Conservation (phyloP, 176 grass and related monocot genomes). For the Melocanna baccifera region DNA sequence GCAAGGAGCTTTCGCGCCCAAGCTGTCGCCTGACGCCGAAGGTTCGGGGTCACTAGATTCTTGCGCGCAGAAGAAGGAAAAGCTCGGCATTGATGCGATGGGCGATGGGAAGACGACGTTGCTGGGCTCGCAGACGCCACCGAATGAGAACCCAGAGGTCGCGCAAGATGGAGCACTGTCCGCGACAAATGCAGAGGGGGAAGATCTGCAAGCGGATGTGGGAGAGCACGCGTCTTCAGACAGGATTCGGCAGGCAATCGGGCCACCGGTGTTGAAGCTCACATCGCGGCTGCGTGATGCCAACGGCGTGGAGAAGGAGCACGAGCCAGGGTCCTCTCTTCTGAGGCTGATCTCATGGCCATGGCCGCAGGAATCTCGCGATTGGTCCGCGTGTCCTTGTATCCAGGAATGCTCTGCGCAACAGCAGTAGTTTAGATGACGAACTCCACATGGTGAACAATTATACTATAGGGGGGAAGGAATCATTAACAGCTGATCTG, state of each 20-base stretch:
- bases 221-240: conserved; percentile 45
- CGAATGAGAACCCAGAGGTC: conserved; percentile 54
- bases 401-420: conserved; percentile 84
- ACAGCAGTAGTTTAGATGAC: neutral
- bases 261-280: conserved; percentile 60
- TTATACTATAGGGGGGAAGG: neutral
- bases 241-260: conserved; percentile 29
- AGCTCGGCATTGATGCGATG: conserved; percentile 58
- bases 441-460: conserved; percentile 20
- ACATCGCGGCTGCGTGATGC: conserved; percentile 55
- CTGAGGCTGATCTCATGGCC: conserved; percentile 28
- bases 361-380: conserved; percentile 34
- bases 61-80: conserved; percentile 52
- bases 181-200: conserved; percentile 42
- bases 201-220: conserved; percentile 58
- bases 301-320: conserved; percentile 56
- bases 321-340: conserved; percentile 40
- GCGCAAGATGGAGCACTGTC: conserved; percentile 18
- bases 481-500: conserved; percentile 29
- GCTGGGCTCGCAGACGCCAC: neutral
- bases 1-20: neutral
- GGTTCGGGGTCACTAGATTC: neutral
- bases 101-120: conserved; percentile 14
- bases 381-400: conserved; percentile 50
- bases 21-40: neutral